Base-by-base conservation (phyloP, 441 rosid species). In the Populus hybrid region DNA sequence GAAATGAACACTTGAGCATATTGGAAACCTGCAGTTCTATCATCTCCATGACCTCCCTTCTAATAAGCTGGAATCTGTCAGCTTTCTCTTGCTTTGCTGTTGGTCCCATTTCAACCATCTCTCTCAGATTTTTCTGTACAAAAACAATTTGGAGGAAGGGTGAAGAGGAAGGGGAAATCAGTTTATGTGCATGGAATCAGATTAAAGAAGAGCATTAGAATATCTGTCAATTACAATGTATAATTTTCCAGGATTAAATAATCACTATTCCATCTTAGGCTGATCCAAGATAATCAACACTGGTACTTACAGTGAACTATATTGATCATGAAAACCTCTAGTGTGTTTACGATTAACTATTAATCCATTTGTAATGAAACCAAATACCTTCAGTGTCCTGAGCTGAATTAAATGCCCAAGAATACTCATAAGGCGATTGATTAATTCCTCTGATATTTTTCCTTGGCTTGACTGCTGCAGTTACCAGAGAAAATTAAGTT, bases 391-490 rank as follows among this genome's bases (percentile, higher is more conserved):
- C 8, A 92, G 88, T 59, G 95, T 89, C 84, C 97, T 89, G 64
- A 91, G 95, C 83, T 92, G 97, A 78, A 92, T 90, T 78, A 91
- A 73, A 80, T 92, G 95, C 75, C 97, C 95, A 28, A 92, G 90
- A 75, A 91, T 89, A 79, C 91, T 86, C 91, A 88, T 89, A 38
- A 92, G 92, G 82, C 94, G 95, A 82, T 79, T 87, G 72, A 87
- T 78, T 76, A 92, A 87, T 86, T 92, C 97, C 81, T 82, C 80
- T 21, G 97, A 84, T 80, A 88, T 78, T 83, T 91, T 89, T 67
- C 97, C 97, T 76, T 91, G 91, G 86, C 86, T 91, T 75, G 97
- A 91, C 87, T 88, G 95, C 82, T 80, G 26, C 24, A 71, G 86
- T 45, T 45, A 45, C 53, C 53, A 45, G 53, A 45, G 53, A 45